Percentiles rank a stretch among this genome's conserved stretches.
Evolutionary conservation across 805 yeast species (phyloP).

Genomic region (Metschnikowia matae): DNA sequence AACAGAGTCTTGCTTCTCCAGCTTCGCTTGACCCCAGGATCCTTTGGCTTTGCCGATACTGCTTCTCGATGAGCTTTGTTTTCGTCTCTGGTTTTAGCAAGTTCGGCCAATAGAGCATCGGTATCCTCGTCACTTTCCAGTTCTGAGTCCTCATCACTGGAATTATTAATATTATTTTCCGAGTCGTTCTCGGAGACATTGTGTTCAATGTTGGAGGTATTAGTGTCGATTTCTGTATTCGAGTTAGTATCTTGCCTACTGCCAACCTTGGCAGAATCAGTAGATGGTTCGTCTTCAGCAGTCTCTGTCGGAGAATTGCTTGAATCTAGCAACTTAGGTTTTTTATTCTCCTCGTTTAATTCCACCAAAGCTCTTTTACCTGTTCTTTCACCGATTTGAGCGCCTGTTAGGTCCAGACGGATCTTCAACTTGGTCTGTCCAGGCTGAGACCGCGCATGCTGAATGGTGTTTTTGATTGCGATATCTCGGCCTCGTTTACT

Average conservation of each 20-base stretch:
- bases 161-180: not conserved
- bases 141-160: conserved; percentile 1
- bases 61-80: conserved; percentile 4
- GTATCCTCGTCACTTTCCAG: conserved; percentile 10
- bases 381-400: conserved; percentile 12
- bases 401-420: conserved; percentile 24
- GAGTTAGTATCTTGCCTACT: not conserved
- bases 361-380: conserved; percentile 24
- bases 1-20: conserved; percentile 3
- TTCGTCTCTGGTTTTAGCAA: conserved; percentile 14
- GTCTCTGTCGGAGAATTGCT: not conserved
- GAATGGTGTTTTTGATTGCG: conserved; percentile 30
- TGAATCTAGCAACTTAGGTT: not conserved
- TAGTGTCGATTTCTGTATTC: not conserved
- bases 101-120: conserved; percentile 20
- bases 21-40: not conserved
- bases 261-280: not conserved
- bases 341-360: conserved; percentile 16
- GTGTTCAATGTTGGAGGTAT: no score
- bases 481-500: conserved; percentile 35
- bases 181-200: not conserved
- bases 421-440: conserved; percentile 32
- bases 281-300: not conserved
- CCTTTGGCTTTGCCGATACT: not conserved
- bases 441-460: conserved; percentile 31